phyloP scores from a whole-genome alignment of 2,329 filamentous ascomycete species.

The Ophiognomonia clavigignenti-juglandacearum region DNA sequence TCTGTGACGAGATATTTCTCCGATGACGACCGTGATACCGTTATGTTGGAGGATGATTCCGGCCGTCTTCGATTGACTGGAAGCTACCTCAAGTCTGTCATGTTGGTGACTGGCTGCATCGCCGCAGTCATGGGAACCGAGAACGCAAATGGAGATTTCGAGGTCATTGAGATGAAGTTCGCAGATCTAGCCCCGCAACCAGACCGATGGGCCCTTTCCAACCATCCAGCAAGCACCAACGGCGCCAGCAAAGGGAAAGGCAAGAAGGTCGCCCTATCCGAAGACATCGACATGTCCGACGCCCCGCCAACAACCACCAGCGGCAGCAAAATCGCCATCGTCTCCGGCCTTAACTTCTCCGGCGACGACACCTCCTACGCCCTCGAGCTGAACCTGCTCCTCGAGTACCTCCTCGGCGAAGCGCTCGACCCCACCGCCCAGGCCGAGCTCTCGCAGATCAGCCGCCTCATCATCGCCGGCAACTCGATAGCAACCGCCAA shows the following conservation, averaged over 20 bases:
- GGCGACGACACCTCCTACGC: conserved; percentile 67
- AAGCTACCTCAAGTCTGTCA: conserved; percentile 57
- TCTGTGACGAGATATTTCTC: conserved; percentile 72
- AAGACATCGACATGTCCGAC: conserved; percentile 56
- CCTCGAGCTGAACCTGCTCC: conserved; percentile 69
- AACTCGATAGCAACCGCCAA: conserved; percentile 64
- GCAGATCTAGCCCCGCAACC: conserved; percentile 83
- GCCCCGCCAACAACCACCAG: conserved; percentile 27
- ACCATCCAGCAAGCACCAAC: conserved; percentile 35
- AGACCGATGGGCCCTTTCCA: conserved; percentile 68
- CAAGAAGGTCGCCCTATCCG: conserved; percentile 35
- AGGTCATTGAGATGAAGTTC: conserved; percentile 84
- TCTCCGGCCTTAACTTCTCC: conserved; percentile 83
- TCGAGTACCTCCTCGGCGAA: conserved; percentile 87
- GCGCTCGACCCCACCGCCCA: conserved; percentile 58
- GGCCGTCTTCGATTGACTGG: conserved; percentile 80
- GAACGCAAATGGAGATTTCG: conserved; percentile 85
- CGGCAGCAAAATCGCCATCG: conserved; percentile 68
- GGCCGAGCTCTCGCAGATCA: conserved; percentile 60
- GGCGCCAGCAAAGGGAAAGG: conserved; percentile 26
- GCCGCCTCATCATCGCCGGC: conserved; percentile 83
- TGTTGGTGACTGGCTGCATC: conserved; percentile 89
- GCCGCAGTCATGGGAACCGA: conserved; percentile 94
- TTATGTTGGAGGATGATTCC: conserved; percentile 94
- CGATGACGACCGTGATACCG: conserved; percentile 54